Percentiles rank a stretch among this genome's conserved stretches.
phyloP scores from a whole-genome alignment of 2,329 filamentous ascomycete genomes.

The Botrytis fabae region DNA sequence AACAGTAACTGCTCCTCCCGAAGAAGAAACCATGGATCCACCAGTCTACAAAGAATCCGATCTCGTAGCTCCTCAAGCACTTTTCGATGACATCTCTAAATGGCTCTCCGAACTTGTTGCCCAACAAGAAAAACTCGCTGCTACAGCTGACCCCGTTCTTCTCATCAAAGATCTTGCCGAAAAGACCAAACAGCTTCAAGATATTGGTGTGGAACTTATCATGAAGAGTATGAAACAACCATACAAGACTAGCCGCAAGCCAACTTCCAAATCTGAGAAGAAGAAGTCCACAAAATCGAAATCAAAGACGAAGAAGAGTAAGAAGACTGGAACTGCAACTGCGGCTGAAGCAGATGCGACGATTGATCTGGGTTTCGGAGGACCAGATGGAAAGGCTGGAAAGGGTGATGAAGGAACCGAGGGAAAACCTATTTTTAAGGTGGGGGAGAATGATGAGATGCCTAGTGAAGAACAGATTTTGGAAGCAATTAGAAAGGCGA shows the following conservation, averaged over 20 bases:
- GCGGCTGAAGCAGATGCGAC: conserved; percentile 43
- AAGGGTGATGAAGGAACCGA: conserved; percentile 29
- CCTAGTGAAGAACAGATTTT: conserved; percentile 52
- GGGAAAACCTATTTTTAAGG: conserved; percentile 41
- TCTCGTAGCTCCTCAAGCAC: conserved; percentile 61
- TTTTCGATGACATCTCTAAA: conserved; percentile 60
- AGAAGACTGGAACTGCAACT: conserved; percentile 37
- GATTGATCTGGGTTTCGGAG: conserved; percentile 43
- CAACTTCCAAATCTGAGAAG: conserved; percentile 42
- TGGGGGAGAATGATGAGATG: conserved; percentile 47
- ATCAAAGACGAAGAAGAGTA: conserved; percentile 43
- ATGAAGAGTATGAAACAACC: conserved; percentile 65
- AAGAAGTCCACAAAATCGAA: conserved; percentile 31
- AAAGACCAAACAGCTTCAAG: conserved; percentile 70
- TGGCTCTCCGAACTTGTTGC: conserved; percentile 76
- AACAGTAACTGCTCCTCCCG: conserved; percentile 40
- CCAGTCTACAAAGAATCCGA: conserved; percentile 74
- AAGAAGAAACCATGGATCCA: conserved; percentile 56
- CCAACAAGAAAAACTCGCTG: conserved; percentile 68
- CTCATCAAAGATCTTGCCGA: conserved; percentile 69
- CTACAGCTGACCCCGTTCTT: conserved; percentile 73
- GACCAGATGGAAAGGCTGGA: not conserved
- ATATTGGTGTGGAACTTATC: conserved; percentile 67
- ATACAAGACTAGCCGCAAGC: conserved; percentile 35
- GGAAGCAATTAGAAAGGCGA: conserved; percentile 52